phyloP scores from a whole-genome alignment of 106 monocot species.

The Dioscorea alata region DNA sequence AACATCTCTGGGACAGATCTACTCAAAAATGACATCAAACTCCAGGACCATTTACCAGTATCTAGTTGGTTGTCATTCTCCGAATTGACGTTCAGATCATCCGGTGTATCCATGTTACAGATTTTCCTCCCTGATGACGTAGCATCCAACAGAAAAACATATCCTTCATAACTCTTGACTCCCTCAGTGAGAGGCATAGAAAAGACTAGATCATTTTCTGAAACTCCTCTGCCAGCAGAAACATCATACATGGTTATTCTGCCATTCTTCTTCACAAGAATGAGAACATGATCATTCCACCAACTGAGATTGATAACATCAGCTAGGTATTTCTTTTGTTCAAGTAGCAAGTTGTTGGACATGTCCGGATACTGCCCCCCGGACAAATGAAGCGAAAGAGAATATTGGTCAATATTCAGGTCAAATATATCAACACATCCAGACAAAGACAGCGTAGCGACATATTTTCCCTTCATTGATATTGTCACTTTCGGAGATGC shows the following conservation, averaged over 20 bases:
- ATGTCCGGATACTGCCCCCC: slow-evolving; percentile 1
- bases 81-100: neutral
- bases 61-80: slow-evolving; percentile 7
- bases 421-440: slow-evolving; percentile 53
- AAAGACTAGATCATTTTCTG: slow-evolving; percentile 35
- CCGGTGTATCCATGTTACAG: neutral
- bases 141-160: slow-evolving; percentile 59
- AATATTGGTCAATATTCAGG: slow-evolving; percentile 28
- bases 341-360: slow-evolving; percentile 7
- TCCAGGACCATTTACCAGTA: slow-evolving; percentile 44
- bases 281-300: slow-evolving; percentile 74
- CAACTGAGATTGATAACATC: slow-evolving; percentile 61
- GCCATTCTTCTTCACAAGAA: slow-evolving; percentile 43
- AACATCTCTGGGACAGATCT: slow-evolving; percentile 78
- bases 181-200: slow-evolving; percentile 49
- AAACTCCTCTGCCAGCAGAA: slow-evolving; percentile 20
- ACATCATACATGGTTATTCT: slow-evolving; percentile 60
- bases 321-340: slow-evolving; percentile 20
- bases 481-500: slow-evolving; percentile 56
- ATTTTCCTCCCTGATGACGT: slow-evolving; percentile 9
- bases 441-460: slow-evolving; percentile 58
- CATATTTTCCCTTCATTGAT: slow-evolving; percentile 59
- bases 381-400: slow-evolving; percentile 46
- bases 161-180: slow-evolving; percentile 30
- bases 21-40: slow-evolving; percentile 50